Evolutionary conservation across 495 filamentous ascomycete species (phyloP), one percentile per base, ranked within the genome.

Genomic region (Beverwykella pulmonaria): DNA sequence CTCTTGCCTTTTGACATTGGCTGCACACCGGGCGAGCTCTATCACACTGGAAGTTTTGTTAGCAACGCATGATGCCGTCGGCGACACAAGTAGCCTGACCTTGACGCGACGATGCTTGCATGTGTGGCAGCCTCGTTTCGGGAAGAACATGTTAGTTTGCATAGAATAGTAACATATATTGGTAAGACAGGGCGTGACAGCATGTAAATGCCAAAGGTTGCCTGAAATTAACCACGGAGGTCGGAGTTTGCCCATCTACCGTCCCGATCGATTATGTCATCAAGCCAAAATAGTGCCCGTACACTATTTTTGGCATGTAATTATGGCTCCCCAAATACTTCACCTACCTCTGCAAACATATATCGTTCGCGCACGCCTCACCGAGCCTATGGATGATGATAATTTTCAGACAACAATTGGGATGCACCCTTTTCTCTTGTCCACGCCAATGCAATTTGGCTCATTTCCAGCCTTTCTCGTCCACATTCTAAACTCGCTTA

Each of bases 301-400:
- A 25, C 19, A 73, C 55, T 23, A 39, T 52, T 41, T 67, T 61
- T 4, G 71, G 60, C 32, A 64, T 36, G 49, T n/a, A n/a, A n/a
- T n/a, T 75, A 75, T 26, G 62, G 61, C 65, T 76, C 74, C 61
- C 72, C n/a, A 76, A 50, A 59, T 71, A 76, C 67, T 71, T 76
- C 47, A 56, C 53, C 62, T 76, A n/a, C 74, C 48, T 76, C 74
- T 26, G 61, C 63, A 29, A 63, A 72, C 69, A 75, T 19, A 68
- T 72, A 22, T 61, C 25, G 14, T 54, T 46, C 9, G 55, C 72
- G 17, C 69, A 29, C 39, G 74, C 71, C 53, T 75, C 71, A 36
- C 74, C 74, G 60, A 75, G 71, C 36, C 74, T 55, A 52, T 61
- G 69, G 20, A 71, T 62, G 41, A 59, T 71, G 39, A 14, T 44